Evolutionary conservation across 2,329 filamentous ascomycete species (phyloP), one percentile per base, ranked within the genome.

Genomic region (Colletotrichum sp.): DNA sequence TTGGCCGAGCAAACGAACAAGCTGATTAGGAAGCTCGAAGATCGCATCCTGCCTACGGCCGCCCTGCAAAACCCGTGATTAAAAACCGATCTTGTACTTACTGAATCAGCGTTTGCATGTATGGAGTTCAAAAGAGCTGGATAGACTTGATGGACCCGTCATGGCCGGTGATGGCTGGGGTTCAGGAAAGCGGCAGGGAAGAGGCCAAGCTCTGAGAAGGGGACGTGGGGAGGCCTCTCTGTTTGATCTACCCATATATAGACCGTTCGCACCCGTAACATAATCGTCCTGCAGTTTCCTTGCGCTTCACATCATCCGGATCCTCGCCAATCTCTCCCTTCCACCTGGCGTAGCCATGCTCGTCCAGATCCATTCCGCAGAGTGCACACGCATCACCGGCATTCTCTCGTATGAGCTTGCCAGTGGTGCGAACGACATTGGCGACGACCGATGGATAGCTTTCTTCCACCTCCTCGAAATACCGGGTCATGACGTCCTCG

Each of bases 1-100:
- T 88, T 99, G 82, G 97, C 97, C 5, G 97, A 99, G 87, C 97
- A 99, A 88, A 99, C 97, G 12, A 98, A 98, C 86, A 98, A 98
- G 88, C 86, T 98, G 69, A 93, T 99, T 87, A 91, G 94, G 78
- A 94, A 92, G 83, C 85, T 98, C 38, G 97, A 99, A 86, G 81
- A 84, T 60, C 87, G 85, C 71, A 83, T 93, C 67, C 81, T 93
- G 60, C 86, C 89, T 28, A 81, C 82, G 60, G 74, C 85, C 36
- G 79, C 81, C 15, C 80, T 87, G 77, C 78, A 81, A 43, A 82
- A 79, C 72, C 80, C 79, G 55, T 82, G 71, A 80, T 70, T 43
- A n/a, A 9, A 36, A 21, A 57, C 75, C 60, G 32, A 68, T 55
- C 48, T 63, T 65, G 55, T 75, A 68, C 64, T 71, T 72, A 61